Evolutionary conservation across 1,284 basidiomycete genomes (phyloP).

Genomic region (Volvariella surrecta): DNA sequence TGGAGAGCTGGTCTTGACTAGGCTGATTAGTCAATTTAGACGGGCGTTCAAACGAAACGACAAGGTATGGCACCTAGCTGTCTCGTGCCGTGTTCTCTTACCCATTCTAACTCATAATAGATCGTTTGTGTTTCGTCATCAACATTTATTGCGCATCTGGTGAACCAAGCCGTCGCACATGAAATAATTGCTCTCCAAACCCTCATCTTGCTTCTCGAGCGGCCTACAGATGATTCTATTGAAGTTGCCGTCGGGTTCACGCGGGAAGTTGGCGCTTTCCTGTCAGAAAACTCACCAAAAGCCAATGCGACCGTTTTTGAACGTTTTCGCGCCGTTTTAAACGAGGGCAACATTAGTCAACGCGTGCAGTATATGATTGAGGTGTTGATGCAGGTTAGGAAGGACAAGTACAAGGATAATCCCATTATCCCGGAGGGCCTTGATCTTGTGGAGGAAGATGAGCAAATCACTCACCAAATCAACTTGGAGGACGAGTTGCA

Average conservation of each 20-base stretch:
- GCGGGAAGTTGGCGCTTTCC: slow-evolving; percentile 94
- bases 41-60: slow-evolving; percentile 96
- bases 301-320: slow-evolving; percentile 92
- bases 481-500: slow-evolving; percentile 89
- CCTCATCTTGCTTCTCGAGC: slow-evolving; percentile 87
- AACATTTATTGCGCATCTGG: slow-evolving; percentile 94
- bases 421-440: slow-evolving; percentile 88
- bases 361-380: slow-evolving; percentile 99
- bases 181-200: slow-evolving; percentile 95
- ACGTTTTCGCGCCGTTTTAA: slow-evolving; percentile 92
- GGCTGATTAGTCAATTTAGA: slow-evolving; percentile 93
- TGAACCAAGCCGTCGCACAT: slow-evolving; percentile 93
- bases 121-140: slow-evolving; percentile 91
- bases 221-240: slow-evolving; percentile 95
- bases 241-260: slow-evolving; percentile 98
- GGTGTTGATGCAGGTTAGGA: slow-evolving; percentile 95
- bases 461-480: slow-evolving; percentile 93
- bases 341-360: slow-evolving; percentile 92
- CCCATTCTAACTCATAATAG: slow-evolving; percentile 26
- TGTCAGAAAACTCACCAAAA: slow-evolving; percentile 90
- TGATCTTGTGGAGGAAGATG: slow-evolving; percentile 96
- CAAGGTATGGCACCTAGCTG: slow-evolving; percentile 56
- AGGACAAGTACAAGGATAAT: slow-evolving; percentile 99
- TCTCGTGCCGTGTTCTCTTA: neutral
- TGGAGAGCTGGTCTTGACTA: slow-evolving; percentile 84